Base-by-base conservation (phyloP, 2,329 filamentous ascomycete species). In the Cordyceps pruinosa region DNA sequence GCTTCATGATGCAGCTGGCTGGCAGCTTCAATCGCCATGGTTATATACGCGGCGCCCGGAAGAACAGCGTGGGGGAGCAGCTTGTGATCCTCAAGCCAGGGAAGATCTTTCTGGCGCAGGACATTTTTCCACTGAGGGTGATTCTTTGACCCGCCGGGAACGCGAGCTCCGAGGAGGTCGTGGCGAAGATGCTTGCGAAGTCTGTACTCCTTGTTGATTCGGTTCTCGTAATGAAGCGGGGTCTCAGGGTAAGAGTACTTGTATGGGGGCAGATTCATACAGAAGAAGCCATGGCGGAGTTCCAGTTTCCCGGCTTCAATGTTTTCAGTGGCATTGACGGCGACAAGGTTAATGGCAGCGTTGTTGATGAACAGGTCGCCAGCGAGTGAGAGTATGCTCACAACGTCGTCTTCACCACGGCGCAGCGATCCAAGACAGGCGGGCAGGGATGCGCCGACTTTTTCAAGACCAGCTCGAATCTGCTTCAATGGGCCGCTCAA, bases 11-110 rank as follows among this genome's bases (percentile, higher is more conserved):
- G 64, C 60, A 21, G 59, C 61, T 59, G 62, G 10, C 59, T 46
- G 1, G 50, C 61, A 9, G 66, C 68, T 56, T 70, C 67, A 4
- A 69, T 64, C 1, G 66, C 68, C 64, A 70, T 68, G 23, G 64
- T 53, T 5, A 72, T 58, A 53, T 70, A 72, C 6, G 64, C 70
- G 2, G 70, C 66, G 7, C 52, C 66, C 1, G 71, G 70, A 57
- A 70, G 72, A 0, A 73, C 61, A 6, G 67, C 58, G 10, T 64
- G 54, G 1, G 59, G 60, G 19, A 64, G 58, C 8, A 72, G 60
- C 4, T 56, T 55, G 53, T 75, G 72, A 41, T 71, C 69, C 1
- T 57, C 56, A 6, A 75, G 52, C 72, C 72, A 74, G 0, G 68
- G 66, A 0, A 69, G 56, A 46, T 71, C 65, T 13, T 65, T 65